A percentile compares a stretch with the other conserved stretches of the same genome.
Conservation (phyloP, 495 filamentous ascomycete genomes). For the Xanthoparmelia taractica region DNA sequence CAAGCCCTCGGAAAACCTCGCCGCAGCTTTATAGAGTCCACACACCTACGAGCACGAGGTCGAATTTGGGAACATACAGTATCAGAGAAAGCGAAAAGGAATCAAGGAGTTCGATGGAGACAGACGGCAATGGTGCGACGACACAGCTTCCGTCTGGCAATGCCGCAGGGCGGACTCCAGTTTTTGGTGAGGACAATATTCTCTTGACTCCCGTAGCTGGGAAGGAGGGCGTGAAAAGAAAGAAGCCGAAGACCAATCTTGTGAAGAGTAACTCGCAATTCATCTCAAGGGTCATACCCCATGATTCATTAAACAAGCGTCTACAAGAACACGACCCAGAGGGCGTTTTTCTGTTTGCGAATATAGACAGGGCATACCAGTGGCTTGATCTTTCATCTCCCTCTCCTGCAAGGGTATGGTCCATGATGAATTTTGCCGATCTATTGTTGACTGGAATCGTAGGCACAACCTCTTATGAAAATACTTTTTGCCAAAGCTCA, state of each 20-base stretch:
- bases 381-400: slow-evolving; percentile 61
- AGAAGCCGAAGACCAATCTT: slow-evolving; percentile 95
- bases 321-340: slow-evolving; percentile 69
- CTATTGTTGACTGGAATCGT: slow-evolving; percentile 23
- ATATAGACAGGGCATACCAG: slow-evolving; percentile 88
- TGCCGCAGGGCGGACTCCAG: slow-evolving; percentile 38
- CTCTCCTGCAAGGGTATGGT: slow-evolving; percentile 44
- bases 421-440: neutral
- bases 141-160: slow-evolving; percentile 21
- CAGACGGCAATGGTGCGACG: slow-evolving; percentile 33
- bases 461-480: slow-evolving; percentile 85
- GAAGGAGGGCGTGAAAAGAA: slow-evolving; percentile 69
- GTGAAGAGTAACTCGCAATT: slow-evolving; percentile 97
- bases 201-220: slow-evolving; percentile 48
- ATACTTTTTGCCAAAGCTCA: slow-evolving; percentile 95
- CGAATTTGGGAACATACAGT: slow-evolving; percentile 35
- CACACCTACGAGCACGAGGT: slow-evolving; percentile 38
- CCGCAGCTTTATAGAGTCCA: slow-evolving; percentile 47
- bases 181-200: slow-evolving; percentile 83
- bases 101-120: slow-evolving; percentile 53
- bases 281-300: slow-evolving; percentile 86
- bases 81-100: slow-evolving; percentile 51
- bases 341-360: slow-evolving; percentile 84
- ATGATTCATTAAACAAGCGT: slow-evolving; percentile 71
- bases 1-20: slow-evolving; percentile 54